Evolutionary conservation across 768 basidiomycete genomes (phyloP), one percentile per base, ranked within the genome.

Genomic region (Grammothele lineata): DNA sequence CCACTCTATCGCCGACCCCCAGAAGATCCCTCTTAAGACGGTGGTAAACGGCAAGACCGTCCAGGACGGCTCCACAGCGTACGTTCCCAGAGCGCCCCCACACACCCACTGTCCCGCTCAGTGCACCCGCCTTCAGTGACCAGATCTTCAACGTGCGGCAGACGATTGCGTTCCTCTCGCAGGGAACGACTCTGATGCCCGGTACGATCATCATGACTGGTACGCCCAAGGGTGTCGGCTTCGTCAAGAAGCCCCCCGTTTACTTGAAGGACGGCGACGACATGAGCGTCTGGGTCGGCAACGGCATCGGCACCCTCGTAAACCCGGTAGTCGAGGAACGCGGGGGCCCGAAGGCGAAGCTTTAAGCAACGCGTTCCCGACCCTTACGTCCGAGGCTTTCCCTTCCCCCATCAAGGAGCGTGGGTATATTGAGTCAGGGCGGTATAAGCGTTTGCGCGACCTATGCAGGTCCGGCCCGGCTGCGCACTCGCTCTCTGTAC

Each of bases 151-250:
- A 66, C 53, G 79, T 92, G 26, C 79, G 81, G 37, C 76, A 85
- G 60, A 88, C 88, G 1, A 72, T 93, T 36, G 71, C 89, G 0
- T 87, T 82, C 71, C 79, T 93, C 37, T 90, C 87, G 0, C 87
- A 91, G 59, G 87, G 81, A 3, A 92, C 89, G 5, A 92, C 90
- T 0, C 78, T 93, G 17, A 80, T 80, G 55, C 83, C 87, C 0
- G 90, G 91, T 0, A 81, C 86, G 1, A 71, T 92, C 57, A 92
- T 92, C 57, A 74, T 92, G 55, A 93, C 91, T 1, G 85, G 85
- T 5, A 87, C 86, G 27, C 88, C 87, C 2, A 81, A 84, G 47
- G 90, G 88, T 19, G 87, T 91, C 12, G 91, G 91, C 2, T 91
- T 84, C 55, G 81, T 80, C 32, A 80, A 76, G 64, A 80, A 80